Evolutionary conservation across 202 grass and related monocot genomes (phyloP).

Genomic region (Zizania palustris): DNA sequence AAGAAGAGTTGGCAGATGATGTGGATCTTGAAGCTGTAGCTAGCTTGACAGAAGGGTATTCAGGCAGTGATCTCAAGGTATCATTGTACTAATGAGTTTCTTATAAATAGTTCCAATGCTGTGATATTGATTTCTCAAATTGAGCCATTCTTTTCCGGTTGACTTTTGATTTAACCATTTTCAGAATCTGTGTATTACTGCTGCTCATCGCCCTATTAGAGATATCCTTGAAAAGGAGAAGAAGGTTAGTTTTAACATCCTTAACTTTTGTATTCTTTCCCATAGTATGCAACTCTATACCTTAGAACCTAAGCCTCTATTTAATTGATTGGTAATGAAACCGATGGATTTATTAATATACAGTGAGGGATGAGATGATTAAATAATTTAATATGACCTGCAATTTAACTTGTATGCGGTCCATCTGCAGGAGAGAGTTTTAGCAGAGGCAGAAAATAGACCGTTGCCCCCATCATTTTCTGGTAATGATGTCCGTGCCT

Average conservation of each 20-base stretch:
- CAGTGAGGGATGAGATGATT: neutral
- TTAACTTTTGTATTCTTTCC: neutral
- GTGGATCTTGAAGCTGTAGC: slow-evolving; percentile 83
- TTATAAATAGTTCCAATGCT: neutral
- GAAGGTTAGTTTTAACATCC: slow-evolving; percentile 59
- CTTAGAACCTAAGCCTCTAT: neutral
- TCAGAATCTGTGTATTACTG: slow-evolving; percentile 96
- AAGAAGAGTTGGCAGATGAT: slow-evolving; percentile 84
- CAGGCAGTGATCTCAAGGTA: slow-evolving; percentile 98
- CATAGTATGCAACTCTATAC: neutral
- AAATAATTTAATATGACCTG: slow-evolving; percentile 32
- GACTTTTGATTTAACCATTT: slow-evolving; percentile 29
- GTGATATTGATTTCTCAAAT: neutral
- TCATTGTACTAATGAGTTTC: slow-evolving; percentile 2
- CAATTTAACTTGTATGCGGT: slow-evolving; percentile 22
- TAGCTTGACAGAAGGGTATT: slow-evolving; percentile 93
- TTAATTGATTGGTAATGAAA: slow-evolving; percentile 13
- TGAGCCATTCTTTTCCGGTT: slow-evolving; percentile 13
- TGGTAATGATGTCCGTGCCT: slow-evolving; percentile 66
- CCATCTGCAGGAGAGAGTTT: slow-evolving; percentile 61
- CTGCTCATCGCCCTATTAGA: slow-evolving; percentile 90
- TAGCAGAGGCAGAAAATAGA: slow-evolving; percentile 71
- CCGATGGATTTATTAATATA: slow-evolving; percentile 18
- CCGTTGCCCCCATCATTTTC: slow-evolving; percentile 52
- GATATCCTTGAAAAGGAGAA: slow-evolving; percentile 94